These are phyloP conservation scores for Astrothelium macrocarpum DNA, from an alignment of 495 filamentous ascomycete species.

Conservation along the genomic window DNA sequence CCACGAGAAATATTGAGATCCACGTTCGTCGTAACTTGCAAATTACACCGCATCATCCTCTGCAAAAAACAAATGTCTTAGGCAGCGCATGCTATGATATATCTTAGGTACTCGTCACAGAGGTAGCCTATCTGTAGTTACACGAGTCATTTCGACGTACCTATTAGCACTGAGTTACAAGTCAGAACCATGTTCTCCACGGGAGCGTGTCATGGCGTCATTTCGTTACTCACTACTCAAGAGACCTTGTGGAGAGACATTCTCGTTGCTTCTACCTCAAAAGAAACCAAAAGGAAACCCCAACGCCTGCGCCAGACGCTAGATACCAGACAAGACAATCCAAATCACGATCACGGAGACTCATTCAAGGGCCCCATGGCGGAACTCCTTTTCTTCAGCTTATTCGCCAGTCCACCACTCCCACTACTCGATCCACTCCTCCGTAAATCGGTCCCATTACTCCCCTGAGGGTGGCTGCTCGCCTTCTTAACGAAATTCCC, in stretches of 20 bases:
- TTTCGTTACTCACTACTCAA: background rate
- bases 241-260: background rate
- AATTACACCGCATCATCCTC: no score
- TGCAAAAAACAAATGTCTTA: no score
- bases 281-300: background rate
- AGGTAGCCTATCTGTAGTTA: no score
- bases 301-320: background rate
- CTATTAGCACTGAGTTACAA: no score
- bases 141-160: no score
- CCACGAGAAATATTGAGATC: no score
- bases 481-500: constrained; percentile 2
- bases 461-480: background rate
- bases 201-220: background rate
- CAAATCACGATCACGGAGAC: background rate
- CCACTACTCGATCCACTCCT: background rate
- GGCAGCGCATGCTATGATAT: no score
- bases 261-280: background rate
- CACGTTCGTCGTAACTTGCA: no score
- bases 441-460: background rate
- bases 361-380: background rate
- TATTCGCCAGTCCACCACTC: background rate
- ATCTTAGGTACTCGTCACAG: no score
- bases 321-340: background rate
- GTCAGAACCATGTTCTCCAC: background rate
- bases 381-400: background rate